Conservation (phyloP, 1,284 basidiomycete genomes). For the Phellinidium pouzarii region DNA sequence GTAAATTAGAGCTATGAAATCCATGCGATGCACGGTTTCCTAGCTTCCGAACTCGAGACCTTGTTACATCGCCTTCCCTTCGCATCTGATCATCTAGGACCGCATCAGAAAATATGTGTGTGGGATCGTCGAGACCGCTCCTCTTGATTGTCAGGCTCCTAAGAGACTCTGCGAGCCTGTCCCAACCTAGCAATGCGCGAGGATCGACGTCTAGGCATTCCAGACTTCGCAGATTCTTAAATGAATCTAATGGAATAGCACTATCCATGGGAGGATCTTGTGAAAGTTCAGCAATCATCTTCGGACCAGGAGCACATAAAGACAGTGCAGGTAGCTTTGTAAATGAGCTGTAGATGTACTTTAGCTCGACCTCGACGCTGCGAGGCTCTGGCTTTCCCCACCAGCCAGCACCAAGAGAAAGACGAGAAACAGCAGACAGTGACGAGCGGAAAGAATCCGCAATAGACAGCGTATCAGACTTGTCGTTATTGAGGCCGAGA, state of each 20-base stretch:
- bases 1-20: slow-evolving; percentile 46
- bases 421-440: slow-evolving; percentile 66
- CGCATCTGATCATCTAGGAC: slow-evolving; percentile 70
- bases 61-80: slow-evolving; percentile 46
- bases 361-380: slow-evolving; percentile 66
- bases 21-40: slow-evolving; percentile 39
- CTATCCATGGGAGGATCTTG: slow-evolving; percentile 69
- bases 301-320: slow-evolving; percentile 53
- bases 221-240: slow-evolving; percentile 76
- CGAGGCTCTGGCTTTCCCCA: slow-evolving; percentile 56
- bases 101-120: slow-evolving; percentile 70
- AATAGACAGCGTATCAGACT: slow-evolving; percentile 71
- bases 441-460: slow-evolving; percentile 70
- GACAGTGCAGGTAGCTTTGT: slow-evolving; percentile 79
- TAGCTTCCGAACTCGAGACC: slow-evolving; percentile 41
- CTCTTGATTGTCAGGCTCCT: slow-evolving; percentile 67
- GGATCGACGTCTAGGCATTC: slow-evolving; percentile 80
- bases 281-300: slow-evolving; percentile 62
- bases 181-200: slow-evolving; percentile 79
- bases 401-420: slow-evolving; percentile 68
- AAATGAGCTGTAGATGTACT: slow-evolving; percentile 81
- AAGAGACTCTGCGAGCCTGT: slow-evolving; percentile 65
- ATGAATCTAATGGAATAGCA: slow-evolving; percentile 74
- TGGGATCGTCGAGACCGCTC: slow-evolving; percentile 79
- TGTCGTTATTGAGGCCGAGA: slow-evolving; percentile 47